Evolutionary conservation across 1,284 basidiomycete species (phyloP).

Genomic region (Apiotrichum siamense): DNA sequence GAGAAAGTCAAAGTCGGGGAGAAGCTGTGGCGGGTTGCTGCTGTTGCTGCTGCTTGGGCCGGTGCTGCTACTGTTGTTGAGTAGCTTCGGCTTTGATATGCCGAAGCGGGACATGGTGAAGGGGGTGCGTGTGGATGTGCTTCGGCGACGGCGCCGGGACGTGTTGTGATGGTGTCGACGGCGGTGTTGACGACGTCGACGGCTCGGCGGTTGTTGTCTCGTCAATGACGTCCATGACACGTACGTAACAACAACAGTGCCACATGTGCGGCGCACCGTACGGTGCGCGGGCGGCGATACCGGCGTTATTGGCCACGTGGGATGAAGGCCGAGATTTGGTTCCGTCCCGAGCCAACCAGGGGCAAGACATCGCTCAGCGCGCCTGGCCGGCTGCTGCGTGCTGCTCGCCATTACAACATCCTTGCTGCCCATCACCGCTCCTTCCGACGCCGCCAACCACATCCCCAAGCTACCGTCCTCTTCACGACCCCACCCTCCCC

Average conservation of each 20-base stretch:
- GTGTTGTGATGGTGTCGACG: background rate
- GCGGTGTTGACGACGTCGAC: background rate
- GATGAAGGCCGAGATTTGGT: no score
- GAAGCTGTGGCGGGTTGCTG: no score
- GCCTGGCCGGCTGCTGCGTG: background rate
- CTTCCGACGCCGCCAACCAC: background rate
- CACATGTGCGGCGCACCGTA: no score
- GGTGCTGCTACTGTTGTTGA: conserved; percentile 10
- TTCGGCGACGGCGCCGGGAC: no score
- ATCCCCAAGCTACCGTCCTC: background rate
- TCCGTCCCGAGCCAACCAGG: conserved; percentile 1
- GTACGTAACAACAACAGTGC: no score
- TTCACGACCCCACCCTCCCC: background rate
- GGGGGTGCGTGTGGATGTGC: no score
- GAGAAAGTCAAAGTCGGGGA: conserved; percentile 10
- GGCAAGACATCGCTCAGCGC: background rate
- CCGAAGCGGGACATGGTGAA: conserved; percentile 35
- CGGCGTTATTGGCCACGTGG: no score
- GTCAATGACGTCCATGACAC: no score
- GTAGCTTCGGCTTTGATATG: conserved; percentile 29
- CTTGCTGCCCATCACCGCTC: background rate
- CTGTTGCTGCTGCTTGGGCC: no score
- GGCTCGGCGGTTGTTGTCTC: no score
- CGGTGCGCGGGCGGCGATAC: no score
- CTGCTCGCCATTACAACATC: background rate